phyloP scores from a whole-genome alignment of 805 yeast species.

The Saturnispora sanitii region DNA sequence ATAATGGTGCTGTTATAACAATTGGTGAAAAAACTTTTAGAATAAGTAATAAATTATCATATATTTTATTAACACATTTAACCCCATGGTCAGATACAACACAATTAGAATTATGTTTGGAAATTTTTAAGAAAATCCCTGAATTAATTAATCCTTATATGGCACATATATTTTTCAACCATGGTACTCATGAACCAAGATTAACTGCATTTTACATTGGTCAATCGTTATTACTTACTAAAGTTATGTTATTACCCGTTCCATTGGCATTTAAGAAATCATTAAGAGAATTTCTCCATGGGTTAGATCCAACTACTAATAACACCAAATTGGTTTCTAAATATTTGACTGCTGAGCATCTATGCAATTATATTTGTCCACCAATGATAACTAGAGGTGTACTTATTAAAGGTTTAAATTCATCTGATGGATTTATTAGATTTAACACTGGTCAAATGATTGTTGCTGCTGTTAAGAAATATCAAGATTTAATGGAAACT shows the following conservation, averaged over 20 bases:
- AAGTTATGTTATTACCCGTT: slow-evolving; percentile 46
- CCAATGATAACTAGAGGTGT: slow-evolving; percentile 49
- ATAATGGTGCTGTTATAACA: slow-evolving; percentile 34
- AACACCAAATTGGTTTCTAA: background rate
- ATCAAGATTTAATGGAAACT: slow-evolving; percentile 29
- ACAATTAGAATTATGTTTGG: slow-evolving; percentile 47
- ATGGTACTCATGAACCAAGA: slow-evolving; percentile 71
- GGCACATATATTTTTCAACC: slow-evolving; percentile 42
- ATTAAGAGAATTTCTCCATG: slow-evolving; percentile 10
- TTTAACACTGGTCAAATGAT: slow-evolving; percentile 59
- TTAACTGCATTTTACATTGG: slow-evolving; percentile 78
- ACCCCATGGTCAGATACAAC: slow-evolving; percentile 73
- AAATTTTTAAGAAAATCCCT: slow-evolving; percentile 43
- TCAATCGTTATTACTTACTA: slow-evolving; percentile 50
- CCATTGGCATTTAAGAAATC: slow-evolving; percentile 30
- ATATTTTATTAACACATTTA: slow-evolving; percentile 49
- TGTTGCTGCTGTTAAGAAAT: slow-evolving; percentile 42
- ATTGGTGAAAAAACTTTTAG: slow-evolving; percentile 45
- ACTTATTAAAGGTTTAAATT: slow-evolving; percentile 48
- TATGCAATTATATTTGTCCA: slow-evolving; percentile 55
- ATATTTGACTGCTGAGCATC: slow-evolving; percentile 17
- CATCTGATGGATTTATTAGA: slow-evolving; percentile 40
- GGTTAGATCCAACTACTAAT: slow-evolving; percentile 4
- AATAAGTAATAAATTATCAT: slow-evolving; percentile 58
- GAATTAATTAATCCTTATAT: slow-evolving; percentile 71